Evolutionary conservation across 306 rosid species (phyloP).

Genomic region (Clitoria ternatea): DNA sequence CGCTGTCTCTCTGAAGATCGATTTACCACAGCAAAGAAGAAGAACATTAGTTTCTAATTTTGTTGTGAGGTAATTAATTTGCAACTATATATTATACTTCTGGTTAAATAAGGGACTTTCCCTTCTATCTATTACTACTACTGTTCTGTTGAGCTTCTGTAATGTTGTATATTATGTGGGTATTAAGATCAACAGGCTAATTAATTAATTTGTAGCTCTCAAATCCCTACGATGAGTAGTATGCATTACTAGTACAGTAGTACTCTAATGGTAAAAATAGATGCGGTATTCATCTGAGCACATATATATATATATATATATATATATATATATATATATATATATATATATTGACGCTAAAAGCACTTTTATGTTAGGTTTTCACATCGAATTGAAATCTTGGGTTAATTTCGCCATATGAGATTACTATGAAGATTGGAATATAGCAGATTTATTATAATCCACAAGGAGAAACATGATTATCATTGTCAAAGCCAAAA

Average conservation of each 20-base stretch:
- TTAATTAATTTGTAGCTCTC: background rate
- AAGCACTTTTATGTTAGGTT: background rate
- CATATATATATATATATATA: no score
- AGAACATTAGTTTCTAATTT: background rate
- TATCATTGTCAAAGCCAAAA: background rate
- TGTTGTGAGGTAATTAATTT: conserved; percentile 30
- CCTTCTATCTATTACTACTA: background rate
- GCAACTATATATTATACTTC: background rate
- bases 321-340: no score
- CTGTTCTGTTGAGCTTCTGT: conserved; percentile 1
- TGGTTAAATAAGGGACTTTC: conserved; percentile 19
- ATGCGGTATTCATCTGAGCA: background rate
- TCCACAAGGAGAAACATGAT: background rate
- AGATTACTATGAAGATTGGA: background rate
- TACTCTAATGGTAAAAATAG: no score
- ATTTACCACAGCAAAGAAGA: background rate
- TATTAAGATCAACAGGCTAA: background rate
- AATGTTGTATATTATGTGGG: conserved; percentile 8
- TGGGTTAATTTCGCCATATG: background rate
- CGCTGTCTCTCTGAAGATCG: background rate
- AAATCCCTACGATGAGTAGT: background rate
- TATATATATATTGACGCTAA: no score
- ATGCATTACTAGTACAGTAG: no score
- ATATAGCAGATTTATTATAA: background rate
- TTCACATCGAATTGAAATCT: background rate